These are phyloP conservation scores for Cyclotella baltica DNA, from an alignment of 108 stramenopile genomes.

Conservation along the genomic window DNA sequence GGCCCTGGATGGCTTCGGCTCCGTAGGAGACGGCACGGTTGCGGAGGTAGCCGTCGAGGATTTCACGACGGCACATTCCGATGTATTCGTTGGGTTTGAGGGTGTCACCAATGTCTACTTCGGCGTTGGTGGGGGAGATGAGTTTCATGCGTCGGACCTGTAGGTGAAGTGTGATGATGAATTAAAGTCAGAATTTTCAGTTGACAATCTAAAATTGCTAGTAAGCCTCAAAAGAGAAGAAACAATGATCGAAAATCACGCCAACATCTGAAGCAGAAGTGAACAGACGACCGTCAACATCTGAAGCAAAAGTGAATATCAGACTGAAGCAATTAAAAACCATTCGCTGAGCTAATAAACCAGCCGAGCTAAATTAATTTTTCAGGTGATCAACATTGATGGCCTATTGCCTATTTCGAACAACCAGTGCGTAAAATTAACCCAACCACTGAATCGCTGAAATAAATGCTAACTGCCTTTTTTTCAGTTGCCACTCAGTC, in stretches of 20 bases:
- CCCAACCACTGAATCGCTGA: too few relatives aligned
- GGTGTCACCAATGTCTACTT: conserved; percentile 97
- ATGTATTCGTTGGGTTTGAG: conserved; percentile 98
- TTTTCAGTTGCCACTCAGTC: too few relatives aligned
- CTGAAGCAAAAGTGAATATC: too few relatives aligned
- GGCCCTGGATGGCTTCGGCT: conserved; percentile 91
- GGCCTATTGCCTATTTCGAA: too few relatives aligned
- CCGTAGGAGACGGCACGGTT: conserved; percentile 96
- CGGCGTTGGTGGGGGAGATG: conserved; percentile 95
- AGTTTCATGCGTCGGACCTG: conserved; percentile 98
- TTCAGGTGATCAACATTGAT: too few relatives aligned
- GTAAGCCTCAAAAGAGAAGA: not conserved
- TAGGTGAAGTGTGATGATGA: not conserved
- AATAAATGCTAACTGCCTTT: too few relatives aligned
- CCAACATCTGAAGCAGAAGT: not conserved
- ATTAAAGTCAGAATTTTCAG: too few relatives aligned
- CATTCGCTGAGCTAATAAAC: too few relatives aligned
- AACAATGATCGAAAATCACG: not conserved
- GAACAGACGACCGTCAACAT: not conserved
- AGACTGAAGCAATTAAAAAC: too few relatives aligned
- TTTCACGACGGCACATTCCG: conserved; percentile 98
- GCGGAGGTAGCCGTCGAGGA: conserved; percentile 96
- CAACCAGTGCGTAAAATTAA: too few relatives aligned
- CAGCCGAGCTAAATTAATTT: too few relatives aligned
- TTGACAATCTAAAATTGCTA: too few relatives aligned